Conservation (phyloP, 495 filamentous ascomycete genomes). For the Thermochaetoides thermophila region DNA sequence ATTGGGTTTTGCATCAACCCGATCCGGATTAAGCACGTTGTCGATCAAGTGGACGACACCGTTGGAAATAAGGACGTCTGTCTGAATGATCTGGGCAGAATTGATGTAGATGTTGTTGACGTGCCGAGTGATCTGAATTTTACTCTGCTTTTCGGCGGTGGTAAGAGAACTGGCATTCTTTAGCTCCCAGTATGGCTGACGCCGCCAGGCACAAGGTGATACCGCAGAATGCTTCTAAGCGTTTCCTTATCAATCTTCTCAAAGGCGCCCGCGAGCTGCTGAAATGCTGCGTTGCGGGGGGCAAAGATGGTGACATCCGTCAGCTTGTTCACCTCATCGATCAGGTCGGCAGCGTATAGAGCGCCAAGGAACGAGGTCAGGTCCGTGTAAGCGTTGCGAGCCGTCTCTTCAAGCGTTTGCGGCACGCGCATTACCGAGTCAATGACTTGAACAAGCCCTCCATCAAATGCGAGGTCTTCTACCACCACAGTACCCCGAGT, state of each 20-base stretch:
- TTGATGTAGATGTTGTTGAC: slow-evolving; percentile 26
- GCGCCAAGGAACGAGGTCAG: slow-evolving; percentile 21
- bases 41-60: slow-evolving; percentile 50
- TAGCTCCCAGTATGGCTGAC: slow-evolving; percentile 29
- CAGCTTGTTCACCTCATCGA: slow-evolving; percentile 9
- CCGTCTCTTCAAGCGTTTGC: slow-evolving; percentile 10
- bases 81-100: slow-evolving; percentile 38
- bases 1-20: slow-evolving; percentile 5
- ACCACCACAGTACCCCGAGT: slow-evolving; percentile 14
- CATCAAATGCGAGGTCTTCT: slow-evolving; percentile 13
- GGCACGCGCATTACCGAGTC: slow-evolving; percentile 19
- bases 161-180: slow-evolving; percentile 12
- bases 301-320: slow-evolving; percentile 25
- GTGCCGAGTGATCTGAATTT: slow-evolving; percentile 16
- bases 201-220: slow-evolving; percentile 25
- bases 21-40: slow-evolving; percentile 16
- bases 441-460: slow-evolving; percentile 16
- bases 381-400: slow-evolving; percentile 14
- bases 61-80: slow-evolving; percentile 22
- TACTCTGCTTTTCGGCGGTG: slow-evolving; percentile 23
- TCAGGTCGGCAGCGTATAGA: slow-evolving; percentile 19
- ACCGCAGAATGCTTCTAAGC: slow-evolving; percentile 13
- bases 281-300: slow-evolving; percentile 33
- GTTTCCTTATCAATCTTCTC: background rate
- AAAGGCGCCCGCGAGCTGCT: slow-evolving; percentile 28